Conservation (phyloP, 768 basidiomycete species). For the Phylloporus sp. region DNA sequence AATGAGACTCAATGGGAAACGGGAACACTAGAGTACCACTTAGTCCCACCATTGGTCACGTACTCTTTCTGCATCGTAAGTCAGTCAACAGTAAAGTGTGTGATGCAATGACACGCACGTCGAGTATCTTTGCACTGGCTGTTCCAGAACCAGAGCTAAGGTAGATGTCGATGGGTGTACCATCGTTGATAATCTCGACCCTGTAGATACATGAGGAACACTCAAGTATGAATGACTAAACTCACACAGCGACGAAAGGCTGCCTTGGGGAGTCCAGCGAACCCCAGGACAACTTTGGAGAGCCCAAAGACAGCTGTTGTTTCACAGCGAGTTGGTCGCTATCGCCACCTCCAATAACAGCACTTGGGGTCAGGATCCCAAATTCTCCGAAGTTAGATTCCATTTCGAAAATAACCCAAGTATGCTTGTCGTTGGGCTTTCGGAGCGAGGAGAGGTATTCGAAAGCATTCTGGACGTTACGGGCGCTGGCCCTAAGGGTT, state of each 20-base stretch:
- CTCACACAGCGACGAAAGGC: not conserved
- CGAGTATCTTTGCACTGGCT: constrained; percentile 2
- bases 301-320: not conserved
- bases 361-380: constrained; percentile 3
- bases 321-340: not conserved
- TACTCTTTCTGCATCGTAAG: not conserved
- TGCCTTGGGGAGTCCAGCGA: not conserved
- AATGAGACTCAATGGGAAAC: not conserved
- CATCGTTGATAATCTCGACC: not conserved
- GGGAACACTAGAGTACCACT: constrained; percentile 1
- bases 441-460: constrained; percentile 2
- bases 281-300: constrained; percentile 2
- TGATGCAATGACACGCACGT: not conserved
- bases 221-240: not conserved
- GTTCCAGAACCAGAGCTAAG: not conserved
- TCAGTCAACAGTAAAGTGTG: not conserved
- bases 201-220: not conserved
- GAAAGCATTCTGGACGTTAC: constrained; percentile 2
- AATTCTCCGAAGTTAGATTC: constrained; percentile 1
- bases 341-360: constrained; percentile 6
- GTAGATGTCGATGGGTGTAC: constrained; percentile 5
- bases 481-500: constrained; percentile 1
- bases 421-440: constrained; percentile 1
- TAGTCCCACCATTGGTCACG: not conserved
- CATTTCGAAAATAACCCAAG: constrained; percentile 3